Evolutionary conservation across 2,329 filamentous ascomycete species (phyloP).

Genomic region (Coniochaeta sp.): DNA sequence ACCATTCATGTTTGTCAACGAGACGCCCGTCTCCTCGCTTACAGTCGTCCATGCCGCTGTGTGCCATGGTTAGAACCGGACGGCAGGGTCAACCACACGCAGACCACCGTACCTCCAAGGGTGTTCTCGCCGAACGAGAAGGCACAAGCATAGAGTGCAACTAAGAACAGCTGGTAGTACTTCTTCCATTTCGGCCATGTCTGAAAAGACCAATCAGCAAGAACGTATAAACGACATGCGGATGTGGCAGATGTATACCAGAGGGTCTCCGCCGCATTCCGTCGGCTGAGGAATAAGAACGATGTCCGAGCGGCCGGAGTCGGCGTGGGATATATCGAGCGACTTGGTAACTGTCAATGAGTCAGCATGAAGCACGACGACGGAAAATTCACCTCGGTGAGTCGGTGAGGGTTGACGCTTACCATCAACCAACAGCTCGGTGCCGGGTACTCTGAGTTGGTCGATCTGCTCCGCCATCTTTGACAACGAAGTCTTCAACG

Average conservation of each 20-base stretch:
- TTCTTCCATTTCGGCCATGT: slow-evolving; percentile 28
- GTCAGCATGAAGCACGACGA: not conserved
- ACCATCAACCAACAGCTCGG: slow-evolving; percentile 5
- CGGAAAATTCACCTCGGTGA: not conserved
- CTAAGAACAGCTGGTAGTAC: slow-evolving; percentile 28
- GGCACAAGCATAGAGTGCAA: slow-evolving; percentile 30
- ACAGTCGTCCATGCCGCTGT: slow-evolving; percentile 31
- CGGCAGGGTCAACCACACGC: not conserved
- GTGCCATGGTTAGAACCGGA: not conserved
- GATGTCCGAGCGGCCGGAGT: slow-evolving; percentile 5
- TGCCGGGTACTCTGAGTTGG: not conserved
- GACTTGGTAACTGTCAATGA: not conserved
- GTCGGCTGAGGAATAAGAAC: slow-evolving; percentile 6
- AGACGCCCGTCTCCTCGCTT: slow-evolving; percentile 27
- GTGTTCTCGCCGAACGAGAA: slow-evolving; percentile 32
- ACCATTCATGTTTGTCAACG: slow-evolving; percentile 30
- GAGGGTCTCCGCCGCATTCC: slow-evolving; percentile 4
- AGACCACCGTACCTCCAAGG: slow-evolving; percentile 16
- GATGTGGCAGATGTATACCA: not conserved
- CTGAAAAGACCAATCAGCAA: slow-evolving; percentile 2
- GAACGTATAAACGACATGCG: not conserved
- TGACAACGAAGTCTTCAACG: not conserved
- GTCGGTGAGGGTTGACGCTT: not conserved
- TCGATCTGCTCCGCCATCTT: not conserved
- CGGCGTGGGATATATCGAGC: not conserved